Percentiles rank a stretch among this genome's conserved stretches.
phyloP scores from a whole-genome alignment of 1,284 basidiomycete species.

The Fomitopsis pinicola region DNA sequence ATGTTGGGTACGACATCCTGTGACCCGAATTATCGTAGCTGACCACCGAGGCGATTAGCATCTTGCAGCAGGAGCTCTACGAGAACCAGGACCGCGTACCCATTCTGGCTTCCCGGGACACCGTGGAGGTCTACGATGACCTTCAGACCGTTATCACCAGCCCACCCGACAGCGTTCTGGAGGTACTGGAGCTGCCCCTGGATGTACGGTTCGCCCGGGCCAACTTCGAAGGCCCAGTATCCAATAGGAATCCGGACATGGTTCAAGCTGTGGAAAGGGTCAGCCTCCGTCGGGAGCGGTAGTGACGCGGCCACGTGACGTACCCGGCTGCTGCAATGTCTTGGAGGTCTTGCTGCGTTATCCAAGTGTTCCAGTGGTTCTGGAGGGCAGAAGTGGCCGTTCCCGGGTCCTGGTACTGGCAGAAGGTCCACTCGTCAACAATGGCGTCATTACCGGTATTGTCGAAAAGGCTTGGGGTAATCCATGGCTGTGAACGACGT shows the following conservation, averaged over 20 bases:
- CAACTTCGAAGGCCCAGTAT: conserved; percentile 89
- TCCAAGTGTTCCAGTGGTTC: conserved; percentile 78
- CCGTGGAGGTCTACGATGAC: conserved; percentile 84
- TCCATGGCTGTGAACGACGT: conserved; percentile 58
- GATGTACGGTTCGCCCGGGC: conserved; percentile 79
- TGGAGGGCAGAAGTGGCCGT: conserved; percentile 48
- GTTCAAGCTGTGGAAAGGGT: conserved; percentile 51
- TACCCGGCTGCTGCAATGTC: conserved; percentile 74
- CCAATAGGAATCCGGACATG: conserved; percentile 88
- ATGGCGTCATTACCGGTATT: conserved; percentile 64
- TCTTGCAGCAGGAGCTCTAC: not conserved
- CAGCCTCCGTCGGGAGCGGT: not conserved
- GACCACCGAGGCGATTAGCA: not conserved
- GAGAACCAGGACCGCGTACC: conserved; percentile 35
- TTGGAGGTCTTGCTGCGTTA: conserved; percentile 73
- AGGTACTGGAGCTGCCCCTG: conserved; percentile 77
- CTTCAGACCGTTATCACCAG: conserved; percentile 70
- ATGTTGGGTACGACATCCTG: conserved; percentile 53
- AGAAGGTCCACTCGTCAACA: conserved; percentile 87
- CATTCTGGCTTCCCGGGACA: conserved; percentile 81
- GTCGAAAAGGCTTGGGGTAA: conserved; percentile 85
- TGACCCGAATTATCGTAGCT: conserved; percentile 90
- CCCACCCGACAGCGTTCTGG: conserved; percentile 77
- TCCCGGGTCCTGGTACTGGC: conserved; percentile 49
- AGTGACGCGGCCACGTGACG: conserved; percentile 21